Base-by-base conservation (phyloP, 202 grass and related monocot genomes). In the Schoenoplectus triqueter region DNA sequence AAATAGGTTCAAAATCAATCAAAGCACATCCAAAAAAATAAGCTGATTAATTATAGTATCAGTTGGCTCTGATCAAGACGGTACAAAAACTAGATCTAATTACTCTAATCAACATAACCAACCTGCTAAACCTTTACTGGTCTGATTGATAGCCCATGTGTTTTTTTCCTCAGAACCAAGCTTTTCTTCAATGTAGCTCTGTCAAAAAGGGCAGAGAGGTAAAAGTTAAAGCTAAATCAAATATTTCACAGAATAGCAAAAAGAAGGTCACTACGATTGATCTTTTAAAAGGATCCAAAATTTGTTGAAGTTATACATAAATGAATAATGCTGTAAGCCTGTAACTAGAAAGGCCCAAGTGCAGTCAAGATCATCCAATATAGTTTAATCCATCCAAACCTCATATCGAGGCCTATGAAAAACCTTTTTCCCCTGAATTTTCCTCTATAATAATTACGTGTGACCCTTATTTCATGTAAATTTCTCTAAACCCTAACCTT, bases 41-140 rank as follows among this genome's bases (percentile, higher is more conserved):
- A 40, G 41, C 41, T 46, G 10, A 66, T 63, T 48, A 73, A 49
- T 19, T 8, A 50, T n/a, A 20, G 46, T 20, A 50, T 17, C 46
- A 50, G 78, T 61, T 9, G 78, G 62, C 46, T 5, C 50, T 83
- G 84, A 74, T 48, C 55, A 75, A 75, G 1, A 71, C 57, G 69
- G 2, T 41, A 66, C 48, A 60, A 80, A 55, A 78, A 21, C 20
- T 18, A 69, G 73, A 85, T 67, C 18, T 81, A 87, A 50, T 84
- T 20, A 66, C 85, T 76, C 52, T 80, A 66, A 82, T 74, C 21
- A 46, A 56, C 47, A 86, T 7, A 56, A 85, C 42, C 6, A 91
- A 99, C 96, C 96, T 89, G 90, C 84, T 87, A 94, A 96, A 68
- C 91, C 96, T 87, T 75, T 94, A 73, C 89, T 83, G 15, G 91